These are phyloP conservation scores for Schizophyllum commune DNA, from an alignment of 1,284 basidiomycete genomes.

Conservation along the genomic window DNA sequence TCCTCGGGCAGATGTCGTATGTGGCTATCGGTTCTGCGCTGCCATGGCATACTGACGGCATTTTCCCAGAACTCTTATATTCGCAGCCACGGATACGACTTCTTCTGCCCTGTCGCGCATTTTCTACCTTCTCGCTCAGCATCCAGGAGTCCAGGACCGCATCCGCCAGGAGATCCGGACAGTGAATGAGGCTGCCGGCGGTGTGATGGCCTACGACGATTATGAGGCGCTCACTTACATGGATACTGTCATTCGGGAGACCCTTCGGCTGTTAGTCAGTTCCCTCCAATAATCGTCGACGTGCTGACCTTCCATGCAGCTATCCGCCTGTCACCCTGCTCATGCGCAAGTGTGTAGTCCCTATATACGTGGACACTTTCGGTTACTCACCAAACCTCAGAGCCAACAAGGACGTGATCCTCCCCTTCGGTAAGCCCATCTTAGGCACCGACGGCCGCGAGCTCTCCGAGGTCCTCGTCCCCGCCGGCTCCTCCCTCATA, in stretches of 20 bases:
- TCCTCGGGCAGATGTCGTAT: slow-evolving; percentile 11
- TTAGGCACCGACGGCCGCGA: slow-evolving; percentile 2
- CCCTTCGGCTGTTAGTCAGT: slow-evolving; percentile 21
- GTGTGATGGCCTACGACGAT: slow-evolving; percentile 25
- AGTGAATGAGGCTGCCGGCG: slow-evolving; percentile 15
- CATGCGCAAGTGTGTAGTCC: neutral
- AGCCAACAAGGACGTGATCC: slow-evolving; percentile 2
- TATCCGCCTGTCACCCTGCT: slow-evolving; percentile 8
- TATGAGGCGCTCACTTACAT: slow-evolving; percentile 28
- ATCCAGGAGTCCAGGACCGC: slow-evolving; percentile 25
- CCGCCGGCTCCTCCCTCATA: slow-evolving; percentile 5
- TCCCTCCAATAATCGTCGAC: neutral
- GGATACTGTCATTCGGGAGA: slow-evolving; percentile 32
- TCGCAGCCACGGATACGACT: slow-evolving; percentile 31
- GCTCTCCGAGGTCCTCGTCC: slow-evolving; percentile 6
- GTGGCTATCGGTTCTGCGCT: no score
- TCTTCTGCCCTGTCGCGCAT: slow-evolving; percentile 28
- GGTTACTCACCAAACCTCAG: neutral
- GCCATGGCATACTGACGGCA: no score
- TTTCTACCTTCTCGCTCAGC: slow-evolving; percentile 24
- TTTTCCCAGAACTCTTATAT: slow-evolving; percentile 29
- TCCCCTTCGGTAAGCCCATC: slow-evolving; percentile 5
- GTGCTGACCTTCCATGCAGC: neutral
- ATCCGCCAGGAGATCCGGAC: slow-evolving; percentile 26
- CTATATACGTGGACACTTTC: no score